Evolutionary conservation across 352 stramenopile genomes (phyloP).

Genomic region (Phytophthora macrochlamydospora): DNA sequence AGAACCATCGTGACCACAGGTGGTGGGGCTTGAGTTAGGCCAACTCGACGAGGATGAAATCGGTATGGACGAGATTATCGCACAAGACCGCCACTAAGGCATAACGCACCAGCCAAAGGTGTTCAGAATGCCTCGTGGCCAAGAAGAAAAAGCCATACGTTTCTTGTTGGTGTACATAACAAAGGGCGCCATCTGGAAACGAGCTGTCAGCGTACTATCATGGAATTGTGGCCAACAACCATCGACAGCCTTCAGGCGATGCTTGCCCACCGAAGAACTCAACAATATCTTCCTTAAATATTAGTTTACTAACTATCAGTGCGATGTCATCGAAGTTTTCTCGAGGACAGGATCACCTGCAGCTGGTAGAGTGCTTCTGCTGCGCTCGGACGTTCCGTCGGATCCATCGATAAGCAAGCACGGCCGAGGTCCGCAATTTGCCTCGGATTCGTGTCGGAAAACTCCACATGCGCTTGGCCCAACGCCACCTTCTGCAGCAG

Average conservation of each 20-base stretch:
- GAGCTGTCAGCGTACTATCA: not conserved
- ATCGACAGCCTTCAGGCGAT: too few relatives aligned
- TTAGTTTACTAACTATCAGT: not conserved
- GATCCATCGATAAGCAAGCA: conserved; percentile 21
- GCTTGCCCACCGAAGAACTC: too few relatives aligned
- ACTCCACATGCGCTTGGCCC: conserved; percentile 21
- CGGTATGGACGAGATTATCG: conserved; percentile 6
- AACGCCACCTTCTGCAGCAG: conserved; percentile 18
- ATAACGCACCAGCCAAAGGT: not conserved
- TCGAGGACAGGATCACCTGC: conserved; percentile 15
- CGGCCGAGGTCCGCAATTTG: conserved; percentile 10
- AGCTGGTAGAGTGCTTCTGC: conserved; percentile 25
- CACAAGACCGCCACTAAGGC: not conserved
- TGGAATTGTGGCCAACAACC: too few relatives aligned
- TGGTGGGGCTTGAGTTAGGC: not conserved
- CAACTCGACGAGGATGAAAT: conserved; percentile 3
- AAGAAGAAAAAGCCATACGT: not conserved
- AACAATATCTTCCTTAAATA: too few relatives aligned
- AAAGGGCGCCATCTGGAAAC: too few relatives aligned
- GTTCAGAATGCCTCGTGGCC: not conserved
- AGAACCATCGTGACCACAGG: conserved; percentile 9
- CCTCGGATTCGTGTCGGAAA: conserved; percentile 16
- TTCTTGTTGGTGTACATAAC: not conserved
- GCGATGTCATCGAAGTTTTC: not conserved
- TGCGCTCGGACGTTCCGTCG: conserved; percentile 13